Conservation (phyloP, 2,329 filamentous ascomycete genomes). For the Claviceps monticola region DNA sequence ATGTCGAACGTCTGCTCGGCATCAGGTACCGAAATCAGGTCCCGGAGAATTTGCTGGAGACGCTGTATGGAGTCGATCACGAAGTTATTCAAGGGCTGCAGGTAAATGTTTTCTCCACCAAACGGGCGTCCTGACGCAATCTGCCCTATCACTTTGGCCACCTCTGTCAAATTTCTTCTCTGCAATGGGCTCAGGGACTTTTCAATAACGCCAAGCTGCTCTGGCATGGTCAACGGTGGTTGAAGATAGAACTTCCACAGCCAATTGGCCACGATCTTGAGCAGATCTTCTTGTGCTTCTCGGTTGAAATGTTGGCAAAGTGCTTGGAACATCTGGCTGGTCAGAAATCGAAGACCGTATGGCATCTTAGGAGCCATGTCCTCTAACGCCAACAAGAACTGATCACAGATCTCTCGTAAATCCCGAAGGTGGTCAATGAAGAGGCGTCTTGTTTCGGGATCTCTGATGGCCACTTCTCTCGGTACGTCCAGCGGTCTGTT, state of each 20-base stretch:
- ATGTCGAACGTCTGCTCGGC: constrained; percentile 92
- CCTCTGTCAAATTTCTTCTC: constrained; percentile 81
- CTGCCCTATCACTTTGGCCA: constrained; percentile 83
- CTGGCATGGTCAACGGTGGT: constrained; percentile 75
- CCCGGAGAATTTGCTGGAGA: constrained; percentile 59
- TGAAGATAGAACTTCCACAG: constrained; percentile 90
- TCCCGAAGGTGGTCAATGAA: constrained; percentile 94
- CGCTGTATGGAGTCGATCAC: constrained; percentile 73
- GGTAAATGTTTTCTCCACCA: constrained; percentile 85
- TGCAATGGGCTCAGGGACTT: constrained; percentile 79
- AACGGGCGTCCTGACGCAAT: constrained; percentile 81
- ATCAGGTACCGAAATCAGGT: constrained; percentile 70
- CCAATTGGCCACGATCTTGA: constrained; percentile 82
- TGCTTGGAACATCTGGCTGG: constrained; percentile 70
- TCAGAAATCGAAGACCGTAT: constrained; percentile 80
- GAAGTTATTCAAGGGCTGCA: constrained; percentile 89
- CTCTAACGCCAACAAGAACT: constrained; percentile 71
- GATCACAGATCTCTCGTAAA: constrained; percentile 84
- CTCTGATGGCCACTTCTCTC: constrained; percentile 86
- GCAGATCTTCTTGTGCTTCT: constrained; percentile 61
- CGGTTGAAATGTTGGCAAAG: constrained; percentile 65
- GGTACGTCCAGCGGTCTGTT: constrained; percentile 71
- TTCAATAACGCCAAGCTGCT: constrained; percentile 87
- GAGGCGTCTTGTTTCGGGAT: constrained; percentile 78
- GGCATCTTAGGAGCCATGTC: constrained; percentile 79